Conservation (phyloP, 495 filamentous ascomycete species). For the Xylaria flabelliformis region DNA sequence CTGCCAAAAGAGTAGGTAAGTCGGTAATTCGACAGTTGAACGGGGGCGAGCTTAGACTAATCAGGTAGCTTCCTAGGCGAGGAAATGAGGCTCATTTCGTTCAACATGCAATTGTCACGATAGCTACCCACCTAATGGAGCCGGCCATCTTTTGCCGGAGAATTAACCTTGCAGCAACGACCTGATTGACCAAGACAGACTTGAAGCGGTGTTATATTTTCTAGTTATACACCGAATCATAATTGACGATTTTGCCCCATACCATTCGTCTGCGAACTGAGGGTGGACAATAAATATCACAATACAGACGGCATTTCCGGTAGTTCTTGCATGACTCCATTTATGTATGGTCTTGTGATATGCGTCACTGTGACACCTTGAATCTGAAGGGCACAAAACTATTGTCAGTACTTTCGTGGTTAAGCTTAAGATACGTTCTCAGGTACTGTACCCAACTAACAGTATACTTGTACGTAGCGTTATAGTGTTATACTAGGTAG, state of each 20-base stretch:
- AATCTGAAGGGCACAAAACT: background rate
- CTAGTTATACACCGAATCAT: background rate
- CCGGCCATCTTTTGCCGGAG: background rate
- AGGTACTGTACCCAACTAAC: background rate
- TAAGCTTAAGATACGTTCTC: background rate
- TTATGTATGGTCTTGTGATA: background rate
- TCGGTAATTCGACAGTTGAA: slow-evolving; percentile 11
- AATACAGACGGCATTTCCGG: background rate
- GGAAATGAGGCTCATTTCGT: slow-evolving; percentile 31
- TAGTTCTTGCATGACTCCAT: background rate
- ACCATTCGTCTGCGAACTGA: background rate
- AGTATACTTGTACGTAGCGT: background rate
- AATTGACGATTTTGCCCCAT: background rate
- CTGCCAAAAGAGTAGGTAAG: slow-evolving; percentile 1
- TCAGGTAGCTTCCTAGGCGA: slow-evolving; percentile 21
- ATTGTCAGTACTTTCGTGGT: background rate
- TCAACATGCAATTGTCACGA: slow-evolving; percentile 6
- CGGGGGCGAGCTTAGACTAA: slow-evolving; percentile 15
- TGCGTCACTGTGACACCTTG: background rate
- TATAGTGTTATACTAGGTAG: background rate
- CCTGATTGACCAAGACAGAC: background rate
- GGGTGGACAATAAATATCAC: background rate
- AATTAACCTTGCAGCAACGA: background rate
- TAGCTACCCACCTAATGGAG: background rate
- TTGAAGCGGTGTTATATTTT: background rate